Evolutionary conservation across 1,139 yeast genomes (phyloP).

Genomic region (Magnusiomyces suaveolens): DNA sequence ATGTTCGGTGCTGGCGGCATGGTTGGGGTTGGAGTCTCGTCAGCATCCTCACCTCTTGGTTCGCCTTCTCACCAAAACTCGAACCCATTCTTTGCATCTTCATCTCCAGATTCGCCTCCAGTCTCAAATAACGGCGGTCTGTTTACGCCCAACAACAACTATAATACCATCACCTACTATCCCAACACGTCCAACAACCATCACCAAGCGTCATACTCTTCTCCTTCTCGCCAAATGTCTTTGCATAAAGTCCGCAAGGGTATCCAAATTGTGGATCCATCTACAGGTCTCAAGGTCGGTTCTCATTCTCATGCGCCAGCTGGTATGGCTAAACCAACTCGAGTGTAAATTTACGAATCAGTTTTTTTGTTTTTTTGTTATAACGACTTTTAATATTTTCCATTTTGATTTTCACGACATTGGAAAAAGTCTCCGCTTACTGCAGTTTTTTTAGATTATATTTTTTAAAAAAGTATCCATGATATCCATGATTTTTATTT

Average conservation of each 20-base stretch:
- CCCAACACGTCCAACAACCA: background rate
- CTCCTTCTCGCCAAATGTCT: background rate
- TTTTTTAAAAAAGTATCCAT: too few relatives aligned
- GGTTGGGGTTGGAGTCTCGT: background rate
- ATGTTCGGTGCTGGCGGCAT: background rate
- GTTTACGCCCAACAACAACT: too few relatives aligned
- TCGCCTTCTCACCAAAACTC: background rate
- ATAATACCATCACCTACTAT: background rate
- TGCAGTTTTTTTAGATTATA: too few relatives aligned
- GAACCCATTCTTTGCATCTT: background rate
- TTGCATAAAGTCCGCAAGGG: constrained; percentile 30
- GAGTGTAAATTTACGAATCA: background rate
- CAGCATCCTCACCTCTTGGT: background rate
- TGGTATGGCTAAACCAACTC: background rate
- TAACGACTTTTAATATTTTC: too few relatives aligned
- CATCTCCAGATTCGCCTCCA: background rate
- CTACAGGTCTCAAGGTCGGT: constrained; percentile 54
- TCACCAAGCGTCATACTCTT: background rate
- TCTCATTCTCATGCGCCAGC: background rate
- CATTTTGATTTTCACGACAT: too few relatives aligned
- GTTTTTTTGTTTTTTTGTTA: too few relatives aligned
- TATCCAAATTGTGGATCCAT: constrained; percentile 72
- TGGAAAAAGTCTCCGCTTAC: too few relatives aligned
- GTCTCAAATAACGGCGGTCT: too few relatives aligned
- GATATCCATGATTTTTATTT: background rate